These are phyloP conservation scores for Xylaria sp. DNA, from an alignment of 2,329 filamentous ascomycete species.

Conservation along the genomic window DNA sequence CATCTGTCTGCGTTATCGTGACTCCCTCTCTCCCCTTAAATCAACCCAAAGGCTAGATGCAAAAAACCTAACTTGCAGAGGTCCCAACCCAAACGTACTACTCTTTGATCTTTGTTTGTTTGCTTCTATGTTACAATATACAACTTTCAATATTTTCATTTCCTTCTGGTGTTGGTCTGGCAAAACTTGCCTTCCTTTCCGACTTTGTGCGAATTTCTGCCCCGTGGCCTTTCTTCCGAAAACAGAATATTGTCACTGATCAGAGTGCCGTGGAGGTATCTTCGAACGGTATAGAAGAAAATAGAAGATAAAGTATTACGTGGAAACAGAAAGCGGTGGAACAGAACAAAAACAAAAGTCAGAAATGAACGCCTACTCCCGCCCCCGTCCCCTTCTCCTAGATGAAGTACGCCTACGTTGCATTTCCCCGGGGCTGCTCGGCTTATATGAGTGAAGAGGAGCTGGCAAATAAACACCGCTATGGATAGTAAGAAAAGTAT, in stretches of 20 bases:
- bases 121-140: slow-evolving; percentile 35
- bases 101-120: not conserved
- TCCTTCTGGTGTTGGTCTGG: not conserved
- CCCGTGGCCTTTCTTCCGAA: not conserved
- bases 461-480: slow-evolving; percentile 3
- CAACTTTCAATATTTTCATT: slow-evolving; percentile 9
- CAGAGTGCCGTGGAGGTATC: slow-evolving; percentile 33
- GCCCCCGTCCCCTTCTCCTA: slow-evolving; percentile 5
- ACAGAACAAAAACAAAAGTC: slow-evolving; percentile 8
- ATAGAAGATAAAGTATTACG: slow-evolving; percentile 5
- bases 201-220: not conserved
- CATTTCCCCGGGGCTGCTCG: slow-evolving; percentile 16
- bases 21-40: not conserved
- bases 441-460: slow-evolving; percentile 5
- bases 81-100: not conserved
- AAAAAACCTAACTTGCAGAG: not conserved
- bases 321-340: not conserved
- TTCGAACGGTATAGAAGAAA: slow-evolving; percentile 23
- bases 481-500: slow-evolving; percentile 16
- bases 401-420: slow-evolving; percentile 33
- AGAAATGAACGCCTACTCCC: slow-evolving; percentile 31
- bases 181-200: not conserved
- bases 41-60: not conserved
- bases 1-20: no score
- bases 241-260: slow-evolving; percentile 20